These are phyloP conservation scores for Dimargaris verticillata DNA, from an alignment of 192 early-diverging fungal genomes.

Conservation along the genomic window DNA sequence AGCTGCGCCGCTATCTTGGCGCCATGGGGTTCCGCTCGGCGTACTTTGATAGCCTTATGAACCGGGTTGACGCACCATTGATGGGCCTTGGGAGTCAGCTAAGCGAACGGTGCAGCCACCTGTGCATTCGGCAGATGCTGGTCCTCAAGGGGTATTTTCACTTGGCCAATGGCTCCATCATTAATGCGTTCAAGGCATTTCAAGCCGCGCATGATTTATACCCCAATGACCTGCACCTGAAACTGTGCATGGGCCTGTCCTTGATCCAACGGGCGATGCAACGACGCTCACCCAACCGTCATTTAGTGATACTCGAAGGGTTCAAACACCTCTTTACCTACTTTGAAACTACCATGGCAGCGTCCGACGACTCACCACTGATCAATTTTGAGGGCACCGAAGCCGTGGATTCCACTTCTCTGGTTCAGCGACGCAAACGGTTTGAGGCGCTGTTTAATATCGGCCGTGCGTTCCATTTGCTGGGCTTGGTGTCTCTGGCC, in stretches of 20 bases:
- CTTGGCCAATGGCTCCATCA: neutral
- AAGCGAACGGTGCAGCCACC: neutral
- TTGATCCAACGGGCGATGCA: conserved; percentile 5
- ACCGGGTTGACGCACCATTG: neutral
- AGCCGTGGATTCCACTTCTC: neutral
- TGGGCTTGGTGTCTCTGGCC: conserved; percentile 69
- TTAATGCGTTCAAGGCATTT: neutral
- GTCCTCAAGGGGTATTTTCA: neutral
- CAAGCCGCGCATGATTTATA: neutral
- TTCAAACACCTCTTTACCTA: conserved; percentile 7
- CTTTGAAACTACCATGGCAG: conserved; percentile 6
- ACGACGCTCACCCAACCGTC: conserved; percentile 2
- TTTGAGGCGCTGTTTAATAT: conserved; percentile 46
- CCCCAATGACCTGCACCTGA: neutral
- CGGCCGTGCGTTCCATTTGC: conserved; percentile 77
- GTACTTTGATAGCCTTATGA: too few species aligned
- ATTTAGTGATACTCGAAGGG: conserved; percentile 3
- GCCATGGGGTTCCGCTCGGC: too few species aligned
- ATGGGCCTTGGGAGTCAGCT: neutral
- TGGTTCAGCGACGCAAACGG: neutral
- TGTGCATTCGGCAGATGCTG: neutral
- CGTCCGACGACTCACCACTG: neutral
- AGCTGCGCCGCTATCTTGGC: neutral
- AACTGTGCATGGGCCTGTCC: neutral
- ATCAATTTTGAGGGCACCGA: neutral